Percentiles rank a stretch among this genome's conserved stretches.
Evolutionary conservation across 2,329 filamentous ascomycete species (phyloP).

Genomic region (Metarhizium anisopliae): DNA sequence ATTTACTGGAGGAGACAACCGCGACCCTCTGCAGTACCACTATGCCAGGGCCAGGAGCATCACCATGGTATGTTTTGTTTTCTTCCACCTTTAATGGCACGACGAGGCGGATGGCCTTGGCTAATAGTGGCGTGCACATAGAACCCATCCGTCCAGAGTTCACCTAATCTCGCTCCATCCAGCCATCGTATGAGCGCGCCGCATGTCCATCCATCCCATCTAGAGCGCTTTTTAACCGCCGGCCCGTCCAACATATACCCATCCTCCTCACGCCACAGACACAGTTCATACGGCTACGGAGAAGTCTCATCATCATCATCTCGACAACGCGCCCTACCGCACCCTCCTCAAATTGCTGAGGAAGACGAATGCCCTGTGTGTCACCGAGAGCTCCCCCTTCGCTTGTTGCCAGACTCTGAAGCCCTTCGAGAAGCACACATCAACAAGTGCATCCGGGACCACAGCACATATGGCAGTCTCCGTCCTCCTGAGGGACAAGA

Average conservation of each 20-base stretch:
- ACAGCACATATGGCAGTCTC: conserved; percentile 39
- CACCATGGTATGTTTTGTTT: conserved; percentile 35
- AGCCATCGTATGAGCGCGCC: conserved; percentile 19
- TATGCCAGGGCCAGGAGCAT: conserved; percentile 33
- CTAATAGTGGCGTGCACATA: conserved; percentile 1
- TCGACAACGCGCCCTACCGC: conserved; percentile 29
- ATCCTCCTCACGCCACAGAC: conserved; percentile 22
- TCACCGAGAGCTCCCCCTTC: conserved; percentile 58
- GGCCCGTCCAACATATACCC: conserved; percentile 12
- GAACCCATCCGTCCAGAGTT: conserved; percentile 13
- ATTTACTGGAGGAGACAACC: conserved; percentile 21
- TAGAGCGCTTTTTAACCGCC: conserved; percentile 23
- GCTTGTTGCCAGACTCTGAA: conserved; percentile 43
- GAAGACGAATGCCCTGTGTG: conserved; percentile 77
- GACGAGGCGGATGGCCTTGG: not conserved
- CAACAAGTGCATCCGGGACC: conserved; percentile 43
- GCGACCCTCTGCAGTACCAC: conserved; percentile 25
- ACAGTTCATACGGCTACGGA: conserved; percentile 15
- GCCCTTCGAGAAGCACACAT: conserved; percentile 49
- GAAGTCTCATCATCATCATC: conserved; percentile 27
- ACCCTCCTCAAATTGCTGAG: conserved; percentile 48
- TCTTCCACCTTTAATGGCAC: not conserved
- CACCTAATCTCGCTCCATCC: conserved; percentile 13
- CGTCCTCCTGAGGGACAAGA: conserved; percentile 15
- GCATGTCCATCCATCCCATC: conserved; percentile 21